phyloP scores from a whole-genome alignment of 139 green algal genomes.

The Asterochloris erici region DNA sequence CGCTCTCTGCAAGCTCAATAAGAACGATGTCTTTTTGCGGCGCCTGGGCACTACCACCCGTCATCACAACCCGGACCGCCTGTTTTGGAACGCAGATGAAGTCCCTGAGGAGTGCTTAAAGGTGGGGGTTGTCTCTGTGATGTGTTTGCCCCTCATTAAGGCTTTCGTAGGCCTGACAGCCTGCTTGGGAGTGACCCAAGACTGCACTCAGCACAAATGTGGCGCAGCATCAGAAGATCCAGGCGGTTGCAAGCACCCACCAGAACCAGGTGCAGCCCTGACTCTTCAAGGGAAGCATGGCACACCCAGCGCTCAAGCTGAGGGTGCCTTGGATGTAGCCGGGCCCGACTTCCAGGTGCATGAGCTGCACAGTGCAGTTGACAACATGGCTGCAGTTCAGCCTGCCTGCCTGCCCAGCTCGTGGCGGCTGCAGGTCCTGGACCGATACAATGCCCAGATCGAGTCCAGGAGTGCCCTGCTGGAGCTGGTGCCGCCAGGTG shows the following conservation, averaged over 20 bases:
- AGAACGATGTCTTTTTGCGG: conserved; percentile 15
- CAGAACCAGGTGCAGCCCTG: no score
- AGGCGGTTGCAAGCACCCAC: no score
- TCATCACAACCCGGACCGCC: neutral
- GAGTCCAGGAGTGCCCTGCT: conserved; percentile 22
- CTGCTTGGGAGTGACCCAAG: no score
- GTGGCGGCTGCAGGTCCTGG: conserved; percentile 5
- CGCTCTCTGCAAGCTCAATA: conserved; percentile 49
- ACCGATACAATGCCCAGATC: conserved; percentile 13
- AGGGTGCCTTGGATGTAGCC: neutral
- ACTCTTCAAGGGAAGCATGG: no score
- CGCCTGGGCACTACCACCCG: conserved; percentile 8
- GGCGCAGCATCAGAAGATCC: no score
- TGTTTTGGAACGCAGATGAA: conserved; percentile 14
- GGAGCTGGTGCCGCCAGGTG: conserved; percentile 23
- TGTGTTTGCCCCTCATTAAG: no score
- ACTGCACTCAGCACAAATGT: no score
- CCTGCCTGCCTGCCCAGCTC: neutral
- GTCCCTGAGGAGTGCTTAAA: conserved; percentile 18
- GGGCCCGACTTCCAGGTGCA: neutral
- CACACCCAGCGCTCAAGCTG: no score
- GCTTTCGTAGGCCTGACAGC: no score
- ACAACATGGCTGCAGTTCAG: neutral
- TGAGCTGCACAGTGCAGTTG: neutral
- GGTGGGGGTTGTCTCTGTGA: neutral